Conservation (phyloP, 2,329 filamentous ascomycete species). For the Scleromitrula shiraiana region DNA sequence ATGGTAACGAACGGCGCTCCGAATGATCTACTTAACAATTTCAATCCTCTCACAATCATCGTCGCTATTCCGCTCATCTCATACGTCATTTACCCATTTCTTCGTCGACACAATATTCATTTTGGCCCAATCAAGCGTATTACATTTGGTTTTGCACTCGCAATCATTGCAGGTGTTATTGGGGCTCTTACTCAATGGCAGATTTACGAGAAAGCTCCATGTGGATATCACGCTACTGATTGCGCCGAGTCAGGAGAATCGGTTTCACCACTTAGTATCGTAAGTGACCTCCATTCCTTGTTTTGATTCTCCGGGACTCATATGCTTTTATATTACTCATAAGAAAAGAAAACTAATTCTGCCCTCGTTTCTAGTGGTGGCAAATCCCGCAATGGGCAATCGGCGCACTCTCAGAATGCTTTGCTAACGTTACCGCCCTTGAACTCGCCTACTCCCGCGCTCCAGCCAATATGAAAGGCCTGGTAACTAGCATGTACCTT, state of each 20-base stretch:
- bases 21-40: conserved; percentile 70
- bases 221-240: conserved; percentile 37
- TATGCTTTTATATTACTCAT: no score
- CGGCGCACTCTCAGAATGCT: conserved; percentile 48
- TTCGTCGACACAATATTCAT: conserved; percentile 53
- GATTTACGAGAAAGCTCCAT: conserved; percentile 55
- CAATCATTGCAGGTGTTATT: conserved; percentile 48
- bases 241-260: conserved; percentile 17
- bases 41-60: conserved; percentile 68
- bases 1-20: conserved; percentile 63
- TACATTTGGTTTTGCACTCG: conserved; percentile 59
- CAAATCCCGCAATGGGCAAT: conserved; percentile 36
- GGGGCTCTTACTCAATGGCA: conserved; percentile 50
- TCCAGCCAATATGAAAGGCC: conserved; percentile 69
- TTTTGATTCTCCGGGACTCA: background rate
- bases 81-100: conserved; percentile 56
- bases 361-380: conserved; percentile 16
- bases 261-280: conserved; percentile 18
- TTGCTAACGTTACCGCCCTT: conserved; percentile 52
- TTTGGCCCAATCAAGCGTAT: conserved; percentile 73
- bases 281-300: background rate
- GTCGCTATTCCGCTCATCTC: conserved; percentile 67
- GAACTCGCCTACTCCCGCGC: conserved; percentile 74
- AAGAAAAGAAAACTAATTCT: no score
- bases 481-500: conserved; percentile 61